Evolutionary conservation across 371 early-diverging fungal species (phyloP).

Genomic region (Rhizopus microsporus): DNA sequence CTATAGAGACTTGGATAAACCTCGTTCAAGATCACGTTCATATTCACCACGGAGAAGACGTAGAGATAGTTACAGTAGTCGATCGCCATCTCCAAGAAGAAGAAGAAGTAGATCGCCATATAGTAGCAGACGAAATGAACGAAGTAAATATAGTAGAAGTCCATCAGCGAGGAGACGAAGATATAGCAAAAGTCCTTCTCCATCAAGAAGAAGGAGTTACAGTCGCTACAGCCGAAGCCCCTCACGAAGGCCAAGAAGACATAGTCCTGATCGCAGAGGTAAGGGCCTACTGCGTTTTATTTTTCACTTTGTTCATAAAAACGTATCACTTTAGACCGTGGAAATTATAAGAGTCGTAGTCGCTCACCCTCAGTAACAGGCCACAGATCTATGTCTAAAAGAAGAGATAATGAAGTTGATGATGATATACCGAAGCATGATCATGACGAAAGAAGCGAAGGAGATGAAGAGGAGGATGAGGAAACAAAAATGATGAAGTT

Average conservation of each 20-base stretch:
- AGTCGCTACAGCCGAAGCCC: conserved; percentile 8
- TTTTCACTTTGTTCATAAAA: no score
- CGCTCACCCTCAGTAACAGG: conserved; percentile 9
- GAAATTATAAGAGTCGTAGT: conserved; percentile 13
- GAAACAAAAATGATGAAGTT: conserved; percentile 56
- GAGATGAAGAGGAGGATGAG: conserved; percentile 34
- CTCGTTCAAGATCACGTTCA: conserved; percentile 35
- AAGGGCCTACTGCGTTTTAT: not conserved
- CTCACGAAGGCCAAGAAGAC: conserved; percentile 8
- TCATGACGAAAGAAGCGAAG: not conserved
- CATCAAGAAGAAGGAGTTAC: conserved; percentile 11
- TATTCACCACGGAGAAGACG: conserved; percentile 22
- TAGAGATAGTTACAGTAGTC: conserved; percentile 15
- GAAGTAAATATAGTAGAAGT: conserved; percentile 9
- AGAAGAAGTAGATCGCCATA: conserved; percentile 15
- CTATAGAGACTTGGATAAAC: conserved; percentile 46
- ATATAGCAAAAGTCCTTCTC: not conserved
- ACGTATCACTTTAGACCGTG: conserved; percentile 7
- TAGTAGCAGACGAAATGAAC: conserved; percentile 4
- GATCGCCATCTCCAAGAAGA: conserved; percentile 9
- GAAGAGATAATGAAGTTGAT: not conserved
- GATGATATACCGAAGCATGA: conserved; percentile 13
- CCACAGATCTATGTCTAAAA: conserved; percentile 4
- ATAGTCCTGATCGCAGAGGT: conserved; percentile 20
- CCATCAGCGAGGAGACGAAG: conserved; percentile 7